Conservation (phyloP, 257 asterid genomes). For the Knoxia roxburghii region DNA sequence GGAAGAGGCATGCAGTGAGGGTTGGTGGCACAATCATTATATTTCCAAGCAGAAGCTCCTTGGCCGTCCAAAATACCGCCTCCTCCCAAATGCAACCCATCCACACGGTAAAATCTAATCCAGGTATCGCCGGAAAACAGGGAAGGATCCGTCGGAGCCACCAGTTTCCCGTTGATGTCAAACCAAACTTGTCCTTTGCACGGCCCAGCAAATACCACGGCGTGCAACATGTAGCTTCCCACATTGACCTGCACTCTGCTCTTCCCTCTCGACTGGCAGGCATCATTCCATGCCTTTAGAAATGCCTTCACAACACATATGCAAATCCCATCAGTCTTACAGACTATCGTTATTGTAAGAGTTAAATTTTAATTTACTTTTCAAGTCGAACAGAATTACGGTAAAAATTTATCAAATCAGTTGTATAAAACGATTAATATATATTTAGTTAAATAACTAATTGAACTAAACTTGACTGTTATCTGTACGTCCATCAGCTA, state of each 20-base stretch:
- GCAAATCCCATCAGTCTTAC: not conserved
- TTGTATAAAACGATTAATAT: too few species aligned
- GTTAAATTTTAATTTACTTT: too few species aligned
- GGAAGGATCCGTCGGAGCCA: conserved; percentile 40
- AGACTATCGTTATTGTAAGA: too few species aligned
- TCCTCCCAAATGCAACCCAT: conserved; percentile 44
- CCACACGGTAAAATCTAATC: conserved; percentile 61
- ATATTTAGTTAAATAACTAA: too few species aligned
- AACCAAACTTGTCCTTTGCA: conserved; percentile 35
- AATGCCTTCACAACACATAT: conserved; percentile 44
- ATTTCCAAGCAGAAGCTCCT: conserved; percentile 62
- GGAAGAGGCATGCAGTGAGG: conserved; percentile 53
- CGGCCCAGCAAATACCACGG: conserved; percentile 50
- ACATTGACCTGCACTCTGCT: conserved; percentile 40
- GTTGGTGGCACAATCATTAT: conserved; percentile 51
- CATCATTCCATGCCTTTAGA: conserved; percentile 52
- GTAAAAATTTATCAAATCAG: too few species aligned
- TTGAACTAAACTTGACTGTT: conserved; percentile 28
- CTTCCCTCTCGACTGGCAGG: conserved; percentile 30
- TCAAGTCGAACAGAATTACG: too few species aligned
- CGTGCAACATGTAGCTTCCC: conserved; percentile 37
- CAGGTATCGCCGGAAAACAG: conserved; percentile 38
- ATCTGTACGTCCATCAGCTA: conserved; percentile 35
- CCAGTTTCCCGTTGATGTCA: conserved; percentile 36
- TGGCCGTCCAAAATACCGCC: conserved; percentile 75